Evolutionary conservation across 192 early-diverging fungal genomes (phyloP).

Genomic region (Thamnidium elegans): DNA sequence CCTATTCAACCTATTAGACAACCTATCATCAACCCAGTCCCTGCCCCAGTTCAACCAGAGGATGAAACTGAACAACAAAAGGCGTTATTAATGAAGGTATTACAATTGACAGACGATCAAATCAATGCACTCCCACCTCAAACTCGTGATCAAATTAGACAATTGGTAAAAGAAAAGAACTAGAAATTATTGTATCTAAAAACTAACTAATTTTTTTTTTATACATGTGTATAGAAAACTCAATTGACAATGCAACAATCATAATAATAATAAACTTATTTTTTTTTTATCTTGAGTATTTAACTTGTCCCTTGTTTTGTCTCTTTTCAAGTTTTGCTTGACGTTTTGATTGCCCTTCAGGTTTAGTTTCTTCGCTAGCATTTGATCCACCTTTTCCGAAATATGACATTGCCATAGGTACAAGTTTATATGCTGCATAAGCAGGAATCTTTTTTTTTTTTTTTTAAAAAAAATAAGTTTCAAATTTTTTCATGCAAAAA

Average conservation of each 20-base stretch:
- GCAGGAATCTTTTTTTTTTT: conserved; percentile 60
- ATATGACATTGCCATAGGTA: conserved; percentile 44
- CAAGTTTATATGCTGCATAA: conserved; percentile 55
- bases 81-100: conserved; percentile 73
- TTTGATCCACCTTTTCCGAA: conserved; percentile 25
- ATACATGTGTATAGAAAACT: conserved; percentile 12
- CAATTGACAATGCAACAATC: conserved; percentile 22
- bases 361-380: background rate
- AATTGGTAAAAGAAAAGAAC: conserved; percentile 37
- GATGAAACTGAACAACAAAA: conserved; percentile 58
- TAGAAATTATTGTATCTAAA: background rate
- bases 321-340: conserved; percentile 52
- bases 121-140: conserved; percentile 76
- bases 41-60: background rate
- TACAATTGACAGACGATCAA: conserved; percentile 80
- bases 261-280: background rate
- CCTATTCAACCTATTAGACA: conserved; percentile 3
- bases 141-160: conserved; percentile 70
- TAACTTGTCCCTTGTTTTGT: conserved; percentile 45
- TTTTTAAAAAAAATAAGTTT: conserved; percentile 13
- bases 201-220: background rate
- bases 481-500: background rate
- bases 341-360: conserved; percentile 47
- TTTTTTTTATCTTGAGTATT: conserved; percentile 36
- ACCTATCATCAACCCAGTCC: background rate